Evolutionary conservation across 1,139 yeast genomes (phyloP).

Genomic region (Kluyveromyces marxianus): DNA sequence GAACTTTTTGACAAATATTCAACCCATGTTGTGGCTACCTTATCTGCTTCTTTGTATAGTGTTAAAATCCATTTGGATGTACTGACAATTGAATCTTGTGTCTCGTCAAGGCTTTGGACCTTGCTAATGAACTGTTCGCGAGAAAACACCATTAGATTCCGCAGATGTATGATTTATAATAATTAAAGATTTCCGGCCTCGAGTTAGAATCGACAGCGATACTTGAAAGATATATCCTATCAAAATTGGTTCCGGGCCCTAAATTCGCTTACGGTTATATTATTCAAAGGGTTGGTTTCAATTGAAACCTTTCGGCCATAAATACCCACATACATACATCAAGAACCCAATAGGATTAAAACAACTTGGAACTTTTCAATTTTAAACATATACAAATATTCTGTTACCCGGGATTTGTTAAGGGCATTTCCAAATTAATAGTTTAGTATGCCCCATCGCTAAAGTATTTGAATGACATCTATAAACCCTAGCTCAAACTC

Average conservation of each 20-base stretch:
- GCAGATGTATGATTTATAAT: background rate
- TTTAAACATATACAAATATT: background rate
- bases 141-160: constrained; percentile 44
- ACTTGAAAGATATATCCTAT: too few relatives aligned
- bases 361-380: background rate
- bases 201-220: too few relatives aligned
- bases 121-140: constrained; percentile 50
- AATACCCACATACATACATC: too few relatives aligned
- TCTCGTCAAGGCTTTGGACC: constrained; percentile 56
- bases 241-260: too few relatives aligned
- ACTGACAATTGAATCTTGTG: constrained; percentile 84
- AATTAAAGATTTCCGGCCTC: too few relatives aligned
- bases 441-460: too few relatives aligned
- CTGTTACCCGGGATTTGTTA: background rate
- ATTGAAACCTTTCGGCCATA: too few relatives aligned
- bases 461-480: too few relatives aligned
- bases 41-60: constrained; percentile 59
- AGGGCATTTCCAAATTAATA: too few relatives aligned
- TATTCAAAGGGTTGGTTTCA: too few relatives aligned
- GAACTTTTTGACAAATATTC: constrained; percentile 21
- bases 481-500: too few relatives aligned
- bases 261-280: too few relatives aligned
- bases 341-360: background rate
- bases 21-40: constrained; percentile 61
- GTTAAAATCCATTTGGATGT: constrained; percentile 81